Percentiles rank a stretch among this genome's conserved stretches.
Evolutionary conservation across 1,139 yeast species (phyloP).

Genomic region (Pichia sp.): DNA sequence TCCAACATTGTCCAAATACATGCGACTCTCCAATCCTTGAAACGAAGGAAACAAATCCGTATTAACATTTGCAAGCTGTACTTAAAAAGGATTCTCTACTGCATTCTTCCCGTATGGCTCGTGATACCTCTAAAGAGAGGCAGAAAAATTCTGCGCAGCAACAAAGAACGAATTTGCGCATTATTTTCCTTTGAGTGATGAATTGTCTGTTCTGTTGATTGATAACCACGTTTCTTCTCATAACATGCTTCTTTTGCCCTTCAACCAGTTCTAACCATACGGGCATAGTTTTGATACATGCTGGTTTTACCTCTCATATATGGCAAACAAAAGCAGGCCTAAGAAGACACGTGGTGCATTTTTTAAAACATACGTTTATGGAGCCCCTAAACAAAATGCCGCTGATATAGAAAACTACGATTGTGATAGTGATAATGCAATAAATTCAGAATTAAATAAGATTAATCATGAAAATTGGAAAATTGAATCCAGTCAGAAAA

Average conservation of each 20-base stretch:
- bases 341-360: slow-evolving; percentile 67
- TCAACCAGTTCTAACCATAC: too few species aligned
- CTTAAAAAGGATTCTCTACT: slow-evolving; percentile 1
- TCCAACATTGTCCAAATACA: slow-evolving; percentile 3
- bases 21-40: not conserved
- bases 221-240: too few species aligned
- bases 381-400: slow-evolving; percentile 26
- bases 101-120: not conserved
- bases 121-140: not conserved
- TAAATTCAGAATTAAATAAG: not conserved
- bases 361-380: slow-evolving; percentile 71
- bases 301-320: slow-evolving; percentile 29
- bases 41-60: slow-evolving; percentile 2
- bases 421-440: too few species aligned
- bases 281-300: not conserved
- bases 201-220: too few species aligned
- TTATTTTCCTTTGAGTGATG: not conserved
- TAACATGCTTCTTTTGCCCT: too few species aligned
- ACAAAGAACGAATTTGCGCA: slow-evolving; percentile 1
- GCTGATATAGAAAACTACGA: not conserved
- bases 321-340: slow-evolving; percentile 84
- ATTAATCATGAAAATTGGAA: slow-evolving; percentile 1
- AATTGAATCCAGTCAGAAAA: not conserved
- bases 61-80: slow-evolving; percentile 6
- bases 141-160: not conserved